Conservation (phyloP, 345 rosid genomes). For the Eucalyptus tenuipes region DNA sequence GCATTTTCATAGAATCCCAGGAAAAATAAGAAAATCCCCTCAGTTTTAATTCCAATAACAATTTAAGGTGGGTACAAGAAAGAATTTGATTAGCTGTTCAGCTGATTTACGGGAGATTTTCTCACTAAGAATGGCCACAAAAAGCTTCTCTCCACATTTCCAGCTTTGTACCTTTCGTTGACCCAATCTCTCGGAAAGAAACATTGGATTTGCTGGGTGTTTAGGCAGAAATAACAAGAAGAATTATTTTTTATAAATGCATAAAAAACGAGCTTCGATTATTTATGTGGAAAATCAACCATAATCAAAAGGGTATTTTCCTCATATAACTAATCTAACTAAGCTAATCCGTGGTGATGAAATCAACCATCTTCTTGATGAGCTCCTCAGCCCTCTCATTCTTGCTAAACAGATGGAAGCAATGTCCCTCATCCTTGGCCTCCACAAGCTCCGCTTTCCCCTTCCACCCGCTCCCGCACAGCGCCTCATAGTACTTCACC, state of each 20-base stretch:
- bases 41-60: not conserved
- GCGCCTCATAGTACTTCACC: constrained; percentile 4
- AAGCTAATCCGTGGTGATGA: constrained; percentile 5
- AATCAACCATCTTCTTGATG: constrained; percentile 15
- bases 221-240: not conserved
- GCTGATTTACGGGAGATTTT: not conserved
- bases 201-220: not conserved
- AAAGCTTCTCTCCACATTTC: not conserved
- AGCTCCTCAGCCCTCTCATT: constrained; percentile 7
- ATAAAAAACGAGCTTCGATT: not conserved
- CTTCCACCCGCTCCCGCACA: constrained; percentile 14
- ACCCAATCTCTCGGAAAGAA: not conserved
- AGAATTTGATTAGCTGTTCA: not conserved
- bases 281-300: not conserved
- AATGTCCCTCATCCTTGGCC: constrained; percentile 18
- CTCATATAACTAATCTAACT: not conserved
- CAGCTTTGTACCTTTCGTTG: not conserved
- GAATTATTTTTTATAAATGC: not conserved
- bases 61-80: not conserved
- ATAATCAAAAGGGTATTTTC: not conserved
- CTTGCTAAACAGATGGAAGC: constrained; percentile 14
- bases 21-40: not conserved
- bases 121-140: not conserved
- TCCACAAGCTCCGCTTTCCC: constrained; percentile 17
- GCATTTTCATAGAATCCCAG: not conserved